A percentile compares a stretch with the other conserved stretches of the same genome.
phyloP scores from a whole-genome alignment of 116 monocot genomes.

The Zostera marina region DNA sequence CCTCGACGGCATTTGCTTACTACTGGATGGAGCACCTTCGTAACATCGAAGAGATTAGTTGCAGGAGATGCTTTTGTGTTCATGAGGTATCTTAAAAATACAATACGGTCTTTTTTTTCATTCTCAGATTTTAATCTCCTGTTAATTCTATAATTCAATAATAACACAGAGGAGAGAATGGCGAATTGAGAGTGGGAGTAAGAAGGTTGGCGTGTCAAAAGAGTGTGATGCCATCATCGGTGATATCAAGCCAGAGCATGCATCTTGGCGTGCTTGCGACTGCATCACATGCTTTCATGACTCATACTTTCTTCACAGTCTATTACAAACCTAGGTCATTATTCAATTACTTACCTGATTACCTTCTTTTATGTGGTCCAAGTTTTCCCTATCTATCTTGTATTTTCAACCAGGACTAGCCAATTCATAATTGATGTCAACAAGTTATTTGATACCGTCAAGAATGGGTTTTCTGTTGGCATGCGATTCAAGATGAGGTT shows the following conservation, averaged over 20 bases:
- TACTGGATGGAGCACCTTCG: constrained; percentile 62
- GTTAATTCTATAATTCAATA: neutral
- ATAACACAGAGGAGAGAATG: constrained; percentile 32
- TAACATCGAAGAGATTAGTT: constrained; percentile 48
- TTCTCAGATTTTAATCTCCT: too few relatives aligned
- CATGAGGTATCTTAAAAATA: constrained; percentile 17
- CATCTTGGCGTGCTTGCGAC: constrained; percentile 76
- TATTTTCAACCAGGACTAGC: constrained; percentile 25
- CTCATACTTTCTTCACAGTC: constrained; percentile 35
- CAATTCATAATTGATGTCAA: constrained; percentile 44
- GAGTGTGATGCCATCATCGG: constrained; percentile 43
- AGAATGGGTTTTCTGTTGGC: constrained; percentile 20
- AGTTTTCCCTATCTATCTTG: neutral
- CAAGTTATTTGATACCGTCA: constrained; percentile 47
- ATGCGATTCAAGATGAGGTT: constrained; percentile 63
- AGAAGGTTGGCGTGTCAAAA: constrained; percentile 23
- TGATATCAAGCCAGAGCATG: constrained; percentile 72
- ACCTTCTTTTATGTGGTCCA: neutral
- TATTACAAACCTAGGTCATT: constrained; percentile 53
- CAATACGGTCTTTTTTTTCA: too few relatives aligned
- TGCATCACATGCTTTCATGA: constrained; percentile 38
- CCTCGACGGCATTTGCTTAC: constrained; percentile 56
- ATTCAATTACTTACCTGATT: neutral
- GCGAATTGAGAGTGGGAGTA: constrained; percentile 39
- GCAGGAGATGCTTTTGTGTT: constrained; percentile 52